Percentiles rank a stretch among this genome's conserved stretches.
Conservation (phyloP, 176 grass and related monocot species). For the Ensete ventricosum region DNA sequence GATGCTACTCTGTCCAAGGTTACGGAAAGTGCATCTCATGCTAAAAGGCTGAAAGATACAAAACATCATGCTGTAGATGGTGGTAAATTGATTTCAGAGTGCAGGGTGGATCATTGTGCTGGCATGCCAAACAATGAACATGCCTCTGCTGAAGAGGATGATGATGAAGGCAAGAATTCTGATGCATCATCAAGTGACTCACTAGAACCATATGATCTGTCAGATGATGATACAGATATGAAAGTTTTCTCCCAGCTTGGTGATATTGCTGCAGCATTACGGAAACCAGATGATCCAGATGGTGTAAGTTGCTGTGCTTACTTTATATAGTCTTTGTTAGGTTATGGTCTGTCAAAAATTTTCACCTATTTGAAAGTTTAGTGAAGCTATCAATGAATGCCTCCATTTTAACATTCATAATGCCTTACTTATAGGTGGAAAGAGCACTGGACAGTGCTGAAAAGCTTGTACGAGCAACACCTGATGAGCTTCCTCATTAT, state of each 20-base stretch:
- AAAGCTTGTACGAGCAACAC: constrained; percentile 80
- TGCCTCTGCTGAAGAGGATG: constrained; percentile 30
- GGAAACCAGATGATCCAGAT: constrained; percentile 87
- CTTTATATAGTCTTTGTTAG: constrained; percentile 5
- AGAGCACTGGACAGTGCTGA: constrained; percentile 59
- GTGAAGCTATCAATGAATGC: too few species aligned
- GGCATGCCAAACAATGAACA: constrained; percentile 15
- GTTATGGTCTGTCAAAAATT: constrained; percentile 9
- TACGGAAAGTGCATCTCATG: constrained; percentile 33
- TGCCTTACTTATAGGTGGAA: constrained; percentile 46
- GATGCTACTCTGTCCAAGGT: constrained; percentile 32
- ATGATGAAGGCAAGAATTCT: constrained; percentile 31
- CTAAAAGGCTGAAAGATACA: constrained; percentile 35
- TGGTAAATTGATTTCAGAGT: constrained; percentile 36
- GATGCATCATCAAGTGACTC: constrained; percentile 69
- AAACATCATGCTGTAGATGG: constrained; percentile 27
- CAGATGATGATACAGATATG: constrained; percentile 73
- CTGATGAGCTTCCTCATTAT: constrained; percentile 64
- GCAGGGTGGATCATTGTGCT: constrained; percentile 35
- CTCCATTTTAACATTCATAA: too few species aligned
- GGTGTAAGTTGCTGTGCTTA: constrained; percentile 45
- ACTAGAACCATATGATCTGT: constrained; percentile 90
- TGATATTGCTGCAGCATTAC: constrained; percentile 60
- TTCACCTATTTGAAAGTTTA: constrained; percentile 8
- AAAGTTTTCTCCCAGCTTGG: constrained; percentile 60